Evolutionary conservation across 2,329 filamentous ascomycete species (phyloP).

Genomic region (Fusarium denticulatum): DNA sequence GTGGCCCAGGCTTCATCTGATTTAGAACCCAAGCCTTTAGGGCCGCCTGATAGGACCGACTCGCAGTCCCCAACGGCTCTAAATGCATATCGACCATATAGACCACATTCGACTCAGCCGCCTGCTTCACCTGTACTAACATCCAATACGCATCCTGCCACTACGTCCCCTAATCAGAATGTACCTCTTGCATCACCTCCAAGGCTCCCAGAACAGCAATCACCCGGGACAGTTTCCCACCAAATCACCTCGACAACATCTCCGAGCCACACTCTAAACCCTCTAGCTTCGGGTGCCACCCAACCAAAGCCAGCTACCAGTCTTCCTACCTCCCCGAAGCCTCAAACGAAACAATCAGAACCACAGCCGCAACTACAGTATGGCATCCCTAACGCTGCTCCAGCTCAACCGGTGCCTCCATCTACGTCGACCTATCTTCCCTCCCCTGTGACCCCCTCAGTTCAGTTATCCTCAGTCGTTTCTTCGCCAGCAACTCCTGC

Average conservation of each 20-base stretch:
- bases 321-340: slow-evolving; percentile 18
- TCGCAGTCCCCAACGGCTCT: slow-evolving; percentile 37
- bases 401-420: slow-evolving; percentile 20
- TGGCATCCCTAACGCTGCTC: slow-evolving; percentile 14
- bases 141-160: slow-evolving; percentile 4
- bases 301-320: slow-evolving; percentile 13
- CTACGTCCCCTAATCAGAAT: slow-evolving; percentile 11
- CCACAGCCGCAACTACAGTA: slow-evolving; percentile 12
- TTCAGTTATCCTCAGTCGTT: slow-evolving; percentile 12
- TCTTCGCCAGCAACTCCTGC: slow-evolving; percentile 23
- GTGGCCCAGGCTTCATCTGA: slow-evolving; percentile 18
- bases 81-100: slow-evolving; percentile 46
- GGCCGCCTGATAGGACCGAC: slow-evolving; percentile 20
- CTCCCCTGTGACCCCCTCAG: slow-evolving; percentile 19
- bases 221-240: slow-evolving; percentile 34
- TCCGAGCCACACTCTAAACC: background rate
- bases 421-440: slow-evolving; percentile 14
- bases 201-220: slow-evolving; percentile 15
- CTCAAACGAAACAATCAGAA: slow-evolving; percentile 7
- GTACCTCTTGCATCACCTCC: slow-evolving; percentile 8
- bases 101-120: slow-evolving; percentile 35
- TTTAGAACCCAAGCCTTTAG: slow-evolving; percentile 12
- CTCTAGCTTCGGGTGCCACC: background rate
- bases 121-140: slow-evolving; percentile 3
- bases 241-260: slow-evolving; percentile 31